Evolutionary conservation across 2,329 filamentous ascomycete species (phyloP).

Genomic region (Pseudocercospora cruenta): DNA sequence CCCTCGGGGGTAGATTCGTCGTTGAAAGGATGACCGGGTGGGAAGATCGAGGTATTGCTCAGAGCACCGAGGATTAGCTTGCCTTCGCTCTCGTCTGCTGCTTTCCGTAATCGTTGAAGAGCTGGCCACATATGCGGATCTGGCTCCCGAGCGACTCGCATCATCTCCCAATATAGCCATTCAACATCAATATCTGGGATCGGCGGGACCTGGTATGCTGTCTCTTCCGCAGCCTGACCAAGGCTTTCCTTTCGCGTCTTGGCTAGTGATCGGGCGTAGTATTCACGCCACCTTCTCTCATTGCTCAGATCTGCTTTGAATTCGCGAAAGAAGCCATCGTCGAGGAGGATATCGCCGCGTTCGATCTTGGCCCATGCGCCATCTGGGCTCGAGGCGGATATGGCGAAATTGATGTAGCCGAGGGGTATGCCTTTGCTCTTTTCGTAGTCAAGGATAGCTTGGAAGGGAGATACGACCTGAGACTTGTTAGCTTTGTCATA

Average conservation of each 20-base stretch:
- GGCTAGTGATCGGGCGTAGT: slow-evolving; percentile 39
- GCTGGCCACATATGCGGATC: slow-evolving; percentile 92
- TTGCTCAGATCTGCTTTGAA: slow-evolving; percentile 77
- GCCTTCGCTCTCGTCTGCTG: slow-evolving; percentile 35
- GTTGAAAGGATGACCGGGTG: slow-evolving; percentile 70
- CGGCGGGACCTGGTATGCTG: slow-evolving; percentile 52
- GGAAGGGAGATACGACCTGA: slow-evolving; percentile 87
- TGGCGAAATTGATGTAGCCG: slow-evolving; percentile 90
- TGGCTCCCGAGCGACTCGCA: slow-evolving; percentile 68
- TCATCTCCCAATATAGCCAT: slow-evolving; percentile 88
- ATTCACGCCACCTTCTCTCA: slow-evolving; percentile 69
- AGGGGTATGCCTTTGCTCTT: slow-evolving; percentile 72
- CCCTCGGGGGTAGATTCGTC: slow-evolving; percentile 47
- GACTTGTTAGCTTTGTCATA: not conserved
- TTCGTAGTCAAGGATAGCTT: slow-evolving; percentile 92
- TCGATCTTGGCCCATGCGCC: slow-evolving; percentile 91
- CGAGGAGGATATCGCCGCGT: slow-evolving; percentile 76
- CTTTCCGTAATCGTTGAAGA: slow-evolving; percentile 64
- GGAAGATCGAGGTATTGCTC: slow-evolving; percentile 89
- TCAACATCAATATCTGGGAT: slow-evolving; percentile 76
- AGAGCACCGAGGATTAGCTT: slow-evolving; percentile 77
- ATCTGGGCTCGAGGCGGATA: slow-evolving; percentile 74
- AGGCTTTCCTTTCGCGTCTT: slow-evolving; percentile 38
- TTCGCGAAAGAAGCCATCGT: slow-evolving; percentile 71
- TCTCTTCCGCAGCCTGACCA: slow-evolving; percentile 46